Base-by-base conservation (phyloP, 1,284 basidiomycete genomes). In the Marasmius fiardii region DNA sequence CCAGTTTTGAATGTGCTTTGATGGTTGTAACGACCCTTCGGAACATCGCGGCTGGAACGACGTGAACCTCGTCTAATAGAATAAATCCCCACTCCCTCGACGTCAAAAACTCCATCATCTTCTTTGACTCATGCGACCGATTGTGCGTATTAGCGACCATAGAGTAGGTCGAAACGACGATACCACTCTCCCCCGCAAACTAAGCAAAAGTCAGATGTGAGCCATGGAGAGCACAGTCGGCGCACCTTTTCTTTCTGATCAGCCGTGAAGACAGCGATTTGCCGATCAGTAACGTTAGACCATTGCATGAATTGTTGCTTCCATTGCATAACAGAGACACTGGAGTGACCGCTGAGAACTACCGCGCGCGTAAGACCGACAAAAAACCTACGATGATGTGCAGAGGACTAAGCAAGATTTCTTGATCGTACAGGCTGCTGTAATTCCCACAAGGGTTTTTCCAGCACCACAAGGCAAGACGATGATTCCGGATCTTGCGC, bases 71-170 rank as follows among this genome's bases (percentile, higher is more conserved):
- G 68, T 98, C 95, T 33, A 98, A 78, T 23, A 98, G 76, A 58
- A 98, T 90, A 73, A 97, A 96, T 21, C 78, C 95, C 95, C 95
- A 98, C 72, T 98, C 95, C 50, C 93, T 79, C 6, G 92, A 93
- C 26, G 92, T 92, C 52, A 98, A 72, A 68, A 97, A 98, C 63
- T 98, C 92, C 95, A 98, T 98, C 91, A 98, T 96, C 76, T 97
- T 96, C 75, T 96, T 93, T 4, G 95, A 92, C 66, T 96, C 93
- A 68, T 97, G 92, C 6, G 95, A 96, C 58, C 95, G 85, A 69
- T 97, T 97, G 64, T 93, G 90, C 2, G 93, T 94, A 68, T 97
- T 97, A 26, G 95, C 95, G 51, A 98, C 94, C 95, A 98, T 98
- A 10, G 95, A 97, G 69, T 98, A 98, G 4, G 95, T 98, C 43